Conservation (phyloP, 495 filamentous ascomycete species). For the Pyronema domesticum region DNA sequence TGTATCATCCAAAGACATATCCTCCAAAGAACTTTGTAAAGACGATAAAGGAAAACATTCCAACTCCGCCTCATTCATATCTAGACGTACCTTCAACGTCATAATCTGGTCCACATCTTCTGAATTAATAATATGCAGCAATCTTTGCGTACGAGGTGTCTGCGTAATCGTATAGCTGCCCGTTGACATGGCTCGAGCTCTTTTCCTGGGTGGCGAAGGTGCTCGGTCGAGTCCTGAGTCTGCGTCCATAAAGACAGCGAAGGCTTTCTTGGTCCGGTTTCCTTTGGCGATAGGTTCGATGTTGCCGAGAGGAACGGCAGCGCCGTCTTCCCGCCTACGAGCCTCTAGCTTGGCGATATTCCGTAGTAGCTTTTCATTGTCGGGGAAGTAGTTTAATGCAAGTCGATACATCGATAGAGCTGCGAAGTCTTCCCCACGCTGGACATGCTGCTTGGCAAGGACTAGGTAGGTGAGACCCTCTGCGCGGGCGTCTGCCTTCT, state of each 20-base stretch:
- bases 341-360: slow-evolving; percentile 60
- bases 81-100: slow-evolving; percentile 40
- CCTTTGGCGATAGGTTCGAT: background rate
- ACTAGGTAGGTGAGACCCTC: slow-evolving; percentile 71
- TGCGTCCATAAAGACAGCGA: slow-evolving; percentile 16
- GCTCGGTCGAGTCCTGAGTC: background rate
- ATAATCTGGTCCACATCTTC: slow-evolving; percentile 52
- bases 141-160: slow-evolving; percentile 49
- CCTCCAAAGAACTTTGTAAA: too few species aligned
- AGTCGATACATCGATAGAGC: slow-evolving; percentile 75
- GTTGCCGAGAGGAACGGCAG: slow-evolving; percentile 1
- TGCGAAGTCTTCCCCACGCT: slow-evolving; percentile 55
- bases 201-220: background rate
- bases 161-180: slow-evolving; percentile 18
- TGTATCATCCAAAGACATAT: background rate
- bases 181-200: slow-evolving; percentile 13
- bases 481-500: slow-evolving; percentile 50
- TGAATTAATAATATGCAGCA: slow-evolving; percentile 76
- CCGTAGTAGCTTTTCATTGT: slow-evolving; percentile 56
- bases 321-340: slow-evolving; percentile 28
- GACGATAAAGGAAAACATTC: too few species aligned
- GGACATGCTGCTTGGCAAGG: slow-evolving; percentile 82
- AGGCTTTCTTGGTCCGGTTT: slow-evolving; percentile 14
- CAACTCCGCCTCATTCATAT: background rate
- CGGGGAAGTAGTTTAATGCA: slow-evolving; percentile 69